Base-by-base conservation (phyloP, 78 protist genomes). In the Chrysochromulina tobinii region DNA sequence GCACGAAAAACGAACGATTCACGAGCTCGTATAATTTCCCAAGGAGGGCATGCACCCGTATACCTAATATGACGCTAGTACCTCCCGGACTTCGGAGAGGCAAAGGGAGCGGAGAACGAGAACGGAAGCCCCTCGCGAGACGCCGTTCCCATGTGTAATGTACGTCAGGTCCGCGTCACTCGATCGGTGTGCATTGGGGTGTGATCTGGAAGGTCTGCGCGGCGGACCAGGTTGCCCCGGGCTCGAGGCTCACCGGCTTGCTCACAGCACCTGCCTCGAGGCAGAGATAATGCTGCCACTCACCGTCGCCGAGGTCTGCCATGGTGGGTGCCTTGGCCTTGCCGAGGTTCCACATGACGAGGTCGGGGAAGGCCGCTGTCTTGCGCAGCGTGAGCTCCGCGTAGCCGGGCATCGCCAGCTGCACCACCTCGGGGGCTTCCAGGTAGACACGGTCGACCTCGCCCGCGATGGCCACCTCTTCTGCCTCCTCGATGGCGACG, bases 381-480 rank as follows among this genome's bases (percentile, higher is more conserved):
- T 68, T 17, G 51, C 20, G 77, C 11, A n/a, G 14, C 15, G 5
- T 21, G 83, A 75, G 38, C 27, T 54, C 83, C 27, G 8, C 9
- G 27, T 66, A 8, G 14, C 23, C 72, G n/a, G 38, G 38, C 38
- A 38, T 38, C 38, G 38, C 38, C 38, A 38, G 38, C 38, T 38
- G 38, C 38, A 38, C 38, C 38, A 38, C 38, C 38, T 3, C 67
- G 20, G 67, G 67, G 18, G 87, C 0, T 27, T 1, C 57, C 4
- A 54, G 27, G 87, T 79, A 79, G 58, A 79, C 84, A 58, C 84
- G 84, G n/a, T 75, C 84, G n/a, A 75, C 84, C 84, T 75, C 84
- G 84, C 84, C 84, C 14, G 2, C 54, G 84, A 75, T 48, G 6
- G 57, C 2, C 18, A 75, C 12, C 12, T 3, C 48, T 17, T 17